These are phyloP conservation scores for Bryum argenteum DNA, from an alignment of 225 moss, liverwort and hornwort genomes.

Conservation along the genomic window DNA sequence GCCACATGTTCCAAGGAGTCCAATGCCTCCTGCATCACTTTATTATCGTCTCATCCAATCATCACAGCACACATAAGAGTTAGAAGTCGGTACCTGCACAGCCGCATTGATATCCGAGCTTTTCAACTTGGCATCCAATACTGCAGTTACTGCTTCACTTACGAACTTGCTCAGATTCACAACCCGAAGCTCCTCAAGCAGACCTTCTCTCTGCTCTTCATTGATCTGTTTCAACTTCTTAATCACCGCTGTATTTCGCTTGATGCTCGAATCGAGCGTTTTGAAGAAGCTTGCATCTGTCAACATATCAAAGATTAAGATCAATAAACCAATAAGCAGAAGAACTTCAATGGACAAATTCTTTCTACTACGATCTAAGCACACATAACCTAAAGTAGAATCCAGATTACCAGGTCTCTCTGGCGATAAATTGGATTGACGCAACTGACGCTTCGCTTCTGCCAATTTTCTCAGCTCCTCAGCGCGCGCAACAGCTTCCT, in stretches of 20 bases:
- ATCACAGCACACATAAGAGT: constrained; percentile 19
- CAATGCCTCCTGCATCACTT: constrained; percentile 5
- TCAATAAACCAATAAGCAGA: constrained; percentile 9
- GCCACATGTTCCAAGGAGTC: not conserved
- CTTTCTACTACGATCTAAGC: constrained; percentile 5
- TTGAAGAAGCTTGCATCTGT: constrained; percentile 80
- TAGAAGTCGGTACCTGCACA: constrained; percentile 67
- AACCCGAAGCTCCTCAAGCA: constrained; percentile 84
- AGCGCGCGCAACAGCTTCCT: constrained; percentile 71
- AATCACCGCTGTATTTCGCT: constrained; percentile 92
- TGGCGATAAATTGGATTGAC: constrained; percentile 83
- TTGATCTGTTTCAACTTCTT: constrained; percentile 99
- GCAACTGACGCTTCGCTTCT: constrained; percentile 74
- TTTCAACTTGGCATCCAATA: constrained; percentile 93
- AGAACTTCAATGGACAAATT: constrained; percentile 10
- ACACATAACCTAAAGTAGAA: constrained; percentile 5
- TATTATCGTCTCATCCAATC: constrained; percentile 16
- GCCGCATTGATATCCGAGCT: constrained; percentile 97
- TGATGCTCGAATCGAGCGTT: constrained; percentile 94
- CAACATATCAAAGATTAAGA: constrained; percentile 28
- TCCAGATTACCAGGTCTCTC: constrained; percentile 69
- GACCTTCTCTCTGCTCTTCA: constrained; percentile 91
- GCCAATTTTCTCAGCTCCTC: constrained; percentile 83
- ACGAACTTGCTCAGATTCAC: constrained; percentile 98
- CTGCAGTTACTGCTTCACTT: constrained; percentile 96